Evolutionary conservation across 2,329 filamentous ascomycete species (phyloP).

Genomic region (Plectosphaerella sp.): DNA sequence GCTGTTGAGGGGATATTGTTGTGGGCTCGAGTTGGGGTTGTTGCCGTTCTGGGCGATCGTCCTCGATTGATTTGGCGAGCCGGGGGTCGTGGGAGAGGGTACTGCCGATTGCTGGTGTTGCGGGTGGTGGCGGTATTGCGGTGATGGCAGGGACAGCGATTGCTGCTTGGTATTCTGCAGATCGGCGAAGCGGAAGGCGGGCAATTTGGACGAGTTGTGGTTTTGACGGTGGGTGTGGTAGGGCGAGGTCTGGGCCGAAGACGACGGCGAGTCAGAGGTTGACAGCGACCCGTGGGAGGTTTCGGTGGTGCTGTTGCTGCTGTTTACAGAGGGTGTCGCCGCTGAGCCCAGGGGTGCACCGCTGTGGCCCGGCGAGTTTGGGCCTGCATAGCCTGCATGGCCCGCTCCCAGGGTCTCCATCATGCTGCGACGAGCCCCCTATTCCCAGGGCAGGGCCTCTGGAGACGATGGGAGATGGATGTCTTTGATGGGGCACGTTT

Average conservation of each 20-base stretch:
- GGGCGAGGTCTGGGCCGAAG: constrained; percentile 3
- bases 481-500: neutral
- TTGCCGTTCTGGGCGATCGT: neutral
- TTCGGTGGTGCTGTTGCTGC: neutral
- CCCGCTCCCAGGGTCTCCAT: neutral
- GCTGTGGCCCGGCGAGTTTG: neutral
- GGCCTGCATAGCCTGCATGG: neutral
- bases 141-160: constrained; percentile 22
- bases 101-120: constrained; percentile 1
- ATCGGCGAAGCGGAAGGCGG: constrained; percentile 50
- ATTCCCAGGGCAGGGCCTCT: too few species aligned
- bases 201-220: constrained; percentile 52
- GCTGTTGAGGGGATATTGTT: constrained; percentile 6
- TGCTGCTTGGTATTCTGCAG: constrained; percentile 28
- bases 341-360: neutral
- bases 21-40: constrained; percentile 2
- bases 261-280: constrained; percentile 7
- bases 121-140: constrained; percentile 4
- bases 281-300: constrained; percentile 9
- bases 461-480: too few species aligned
- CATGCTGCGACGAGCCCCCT: too few species aligned
- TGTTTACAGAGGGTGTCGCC: neutral
- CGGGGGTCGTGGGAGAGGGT: neutral
- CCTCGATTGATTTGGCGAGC: neutral
- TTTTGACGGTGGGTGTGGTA: constrained; percentile 44